Conservation (phyloP, 139 green algal genomes). For the Chlamydomonas sp. region DNA sequence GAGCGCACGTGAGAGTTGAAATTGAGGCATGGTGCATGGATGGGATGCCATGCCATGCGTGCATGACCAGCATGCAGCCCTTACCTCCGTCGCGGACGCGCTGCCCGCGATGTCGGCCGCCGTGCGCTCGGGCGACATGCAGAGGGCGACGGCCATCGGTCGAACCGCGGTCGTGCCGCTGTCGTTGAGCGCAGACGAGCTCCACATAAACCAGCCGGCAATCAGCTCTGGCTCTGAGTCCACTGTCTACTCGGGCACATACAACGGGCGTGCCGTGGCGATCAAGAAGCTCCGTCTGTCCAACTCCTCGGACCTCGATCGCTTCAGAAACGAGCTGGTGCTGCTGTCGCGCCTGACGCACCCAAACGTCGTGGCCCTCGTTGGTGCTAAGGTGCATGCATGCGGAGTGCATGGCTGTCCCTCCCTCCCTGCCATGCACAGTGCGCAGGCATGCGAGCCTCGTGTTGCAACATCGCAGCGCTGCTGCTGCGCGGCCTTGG, state of each 20-base stretch:
- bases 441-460: not conserved
- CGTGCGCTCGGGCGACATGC: too few species aligned
- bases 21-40: too few species aligned
- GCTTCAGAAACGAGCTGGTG: conserved; percentile 57
- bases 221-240: conserved; percentile 28
- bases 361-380: conserved; percentile 26
- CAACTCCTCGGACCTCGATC: conserved; percentile 52
- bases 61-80: too few species aligned
- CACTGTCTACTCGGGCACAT: conserved; percentile 25
- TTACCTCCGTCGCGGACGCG: too few species aligned
- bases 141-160: too few species aligned
- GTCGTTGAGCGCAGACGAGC: too few species aligned
- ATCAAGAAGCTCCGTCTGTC: conserved; percentile 60
- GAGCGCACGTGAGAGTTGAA: too few species aligned
- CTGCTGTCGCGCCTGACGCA: conserved; percentile 49
- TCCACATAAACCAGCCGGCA: too few species aligned
- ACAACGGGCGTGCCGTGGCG: conserved; percentile 39
- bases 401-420: not conserved
- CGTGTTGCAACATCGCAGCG: not conserved
- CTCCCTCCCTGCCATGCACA: not conserved
- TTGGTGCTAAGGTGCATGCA: conserved; percentile 4
- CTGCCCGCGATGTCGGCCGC: too few species aligned
- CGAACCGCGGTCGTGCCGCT: too few species aligned
- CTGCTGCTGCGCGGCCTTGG: not conserved
- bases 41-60: too few species aligned